Base-by-base conservation (phyloP, 2,329 filamentous ascomycete species). In the Colletotrichum filicis region DNA sequence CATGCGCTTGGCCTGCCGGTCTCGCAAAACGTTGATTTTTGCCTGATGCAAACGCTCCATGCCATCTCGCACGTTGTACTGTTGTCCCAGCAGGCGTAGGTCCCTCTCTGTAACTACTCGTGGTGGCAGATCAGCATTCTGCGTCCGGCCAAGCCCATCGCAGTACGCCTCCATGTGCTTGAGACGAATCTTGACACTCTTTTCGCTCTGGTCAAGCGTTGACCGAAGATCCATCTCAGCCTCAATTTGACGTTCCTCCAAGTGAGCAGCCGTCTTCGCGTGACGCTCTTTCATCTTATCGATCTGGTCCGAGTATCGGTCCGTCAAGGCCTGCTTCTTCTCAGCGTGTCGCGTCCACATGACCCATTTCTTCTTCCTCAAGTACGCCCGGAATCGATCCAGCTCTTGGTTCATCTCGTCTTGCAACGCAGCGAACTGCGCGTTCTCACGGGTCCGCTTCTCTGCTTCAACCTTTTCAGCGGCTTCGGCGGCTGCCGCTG, bases 111-210 rank as follows among this genome's bases (percentile, higher is more conserved):
- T 92, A 19, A 92, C 89, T 1, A 87, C 81, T 8, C 90, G 83
- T 1, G 83, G 81, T 4, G 88, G 87, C 79, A 88, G 84, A 4
- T 79, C 76, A 2, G 79, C 76, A 42, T 77, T 80, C 2, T 81
- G 79, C 28, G 79, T 83, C 37, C 83, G 83, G 4, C 87, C 88
- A 1, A 89, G 80, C 4, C 86, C 86, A 72, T 90, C 86, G 76
- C 90, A 92, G 78, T 92, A 92, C 6, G 89, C 90, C 76, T 92
- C 90, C 90, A 92, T 92, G 75, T 92, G 88, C 77, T 87, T 88
- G n/a, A 92, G 82, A 16, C 90, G 86, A 49, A 90, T 88, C 37
- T 83, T 84, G 49, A 92, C 85, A 75, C 87, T 90, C 71, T 85
- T 84, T 77, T 91, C 89, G 66, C 87, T 87, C 75, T 90, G 88